Conservation (phyloP, 78 protist genomes). For the Dictyostelium capitatum region DNA sequence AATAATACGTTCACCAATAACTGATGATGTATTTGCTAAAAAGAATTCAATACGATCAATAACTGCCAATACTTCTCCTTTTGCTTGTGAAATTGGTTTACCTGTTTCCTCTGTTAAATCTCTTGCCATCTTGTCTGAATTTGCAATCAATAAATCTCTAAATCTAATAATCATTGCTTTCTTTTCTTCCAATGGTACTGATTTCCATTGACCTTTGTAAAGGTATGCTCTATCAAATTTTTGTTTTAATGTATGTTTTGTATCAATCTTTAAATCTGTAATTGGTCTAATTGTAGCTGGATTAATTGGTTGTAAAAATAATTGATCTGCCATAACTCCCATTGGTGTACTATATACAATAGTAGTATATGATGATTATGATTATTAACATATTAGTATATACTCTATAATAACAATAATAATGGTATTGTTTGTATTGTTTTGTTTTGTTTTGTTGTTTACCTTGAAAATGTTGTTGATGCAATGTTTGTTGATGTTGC, state of each 20-base stretch:
- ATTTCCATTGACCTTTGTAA: slow-evolving; percentile 53
- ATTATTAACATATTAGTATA: no score
- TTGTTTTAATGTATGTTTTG: slow-evolving; percentile 21
- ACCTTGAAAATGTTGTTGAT: slow-evolving; percentile 35
- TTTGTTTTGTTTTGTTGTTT: not conserved
- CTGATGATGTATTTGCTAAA: not conserved
- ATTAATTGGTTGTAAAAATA: slow-evolving; percentile 75
- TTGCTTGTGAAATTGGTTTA: slow-evolving; percentile 76
- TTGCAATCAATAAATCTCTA: slow-evolving; percentile 66
- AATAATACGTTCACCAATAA: slow-evolving; percentile 30
- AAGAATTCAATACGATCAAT: slow-evolving; percentile 82
- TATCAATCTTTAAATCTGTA: slow-evolving; percentile 68
- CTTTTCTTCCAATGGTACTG: slow-evolving; percentile 7
- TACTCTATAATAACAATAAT: no score
- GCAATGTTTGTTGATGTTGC: not conserved
- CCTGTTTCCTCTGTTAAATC: slow-evolving; percentile 77
- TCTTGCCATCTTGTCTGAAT: slow-evolving; percentile 26
- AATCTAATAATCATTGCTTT: slow-evolving; percentile 48
- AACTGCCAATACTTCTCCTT: slow-evolving; percentile 69
- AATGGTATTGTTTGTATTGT: not conserved
- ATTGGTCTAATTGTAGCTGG: slow-evolving; percentile 68
- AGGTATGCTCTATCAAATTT: slow-evolving; percentile 64
- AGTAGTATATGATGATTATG: no score
- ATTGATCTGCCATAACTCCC: slow-evolving; percentile 67
- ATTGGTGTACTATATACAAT: slow-evolving; percentile 25